Evolutionary conservation across 305 asterid species (phyloP).

Genomic region (Fraxinus nigra): DNA sequence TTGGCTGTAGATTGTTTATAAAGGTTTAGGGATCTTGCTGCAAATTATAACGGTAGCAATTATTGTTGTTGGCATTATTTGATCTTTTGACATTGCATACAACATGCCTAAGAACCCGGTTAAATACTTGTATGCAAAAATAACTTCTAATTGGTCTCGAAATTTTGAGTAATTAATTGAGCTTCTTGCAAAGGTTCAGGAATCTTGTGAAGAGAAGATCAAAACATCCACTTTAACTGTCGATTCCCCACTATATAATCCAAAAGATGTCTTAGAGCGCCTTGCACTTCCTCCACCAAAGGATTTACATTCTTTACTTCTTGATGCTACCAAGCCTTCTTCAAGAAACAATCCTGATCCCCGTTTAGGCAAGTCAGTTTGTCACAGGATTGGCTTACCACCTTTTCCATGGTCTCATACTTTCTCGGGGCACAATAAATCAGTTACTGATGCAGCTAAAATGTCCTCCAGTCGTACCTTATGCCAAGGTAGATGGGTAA

Average conservation of each 20-base stretch:
- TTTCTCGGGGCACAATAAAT: constrained; percentile 58
- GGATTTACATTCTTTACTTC: constrained; percentile 77
- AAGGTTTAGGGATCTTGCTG: neutral
- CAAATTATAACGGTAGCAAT: neutral
- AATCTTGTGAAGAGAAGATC: constrained; percentile 41
- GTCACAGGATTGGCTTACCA: constrained; percentile 72
- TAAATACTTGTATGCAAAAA: neutral
- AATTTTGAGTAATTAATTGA: neutral
- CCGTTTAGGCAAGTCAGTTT: constrained; percentile 53
- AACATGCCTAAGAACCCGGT: neutral
- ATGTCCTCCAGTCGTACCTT: constrained; percentile 52
- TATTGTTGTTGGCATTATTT: neutral
- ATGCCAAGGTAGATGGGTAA: constrained; percentile 89
- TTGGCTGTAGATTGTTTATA: neutral
- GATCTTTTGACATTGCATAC: neutral
- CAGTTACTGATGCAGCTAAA: constrained; percentile 66
- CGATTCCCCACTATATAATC: constrained; percentile 46
- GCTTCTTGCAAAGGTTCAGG: constrained; percentile 46
- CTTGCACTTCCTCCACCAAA: constrained; percentile 75
- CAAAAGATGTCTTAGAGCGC: constrained; percentile 61
- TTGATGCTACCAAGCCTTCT: constrained; percentile 63
- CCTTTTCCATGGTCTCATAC: constrained; percentile 95
- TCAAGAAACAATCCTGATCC: constrained; percentile 55
- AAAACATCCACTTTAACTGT: constrained; percentile 23
- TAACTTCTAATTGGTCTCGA: neutral